phyloP scores from a whole-genome alignment of 2,329 filamentous ascomycete genomes.

The Xylariaceae sp. region DNA sequence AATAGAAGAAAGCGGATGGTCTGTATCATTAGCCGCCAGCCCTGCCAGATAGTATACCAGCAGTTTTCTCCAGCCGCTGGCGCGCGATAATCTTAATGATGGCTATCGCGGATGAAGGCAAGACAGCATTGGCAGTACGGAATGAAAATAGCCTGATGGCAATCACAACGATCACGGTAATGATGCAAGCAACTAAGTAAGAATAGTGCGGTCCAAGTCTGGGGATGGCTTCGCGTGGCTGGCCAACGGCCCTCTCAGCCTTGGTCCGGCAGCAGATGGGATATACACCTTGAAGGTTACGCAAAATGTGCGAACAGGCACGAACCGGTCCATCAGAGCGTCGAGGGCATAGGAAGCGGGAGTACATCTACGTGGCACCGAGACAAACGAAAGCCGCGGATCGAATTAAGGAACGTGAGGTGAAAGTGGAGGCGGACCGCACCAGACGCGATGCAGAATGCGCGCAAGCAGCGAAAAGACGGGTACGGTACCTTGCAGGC shows the following conservation, averaged over 20 bases:
- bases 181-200: too few species aligned
- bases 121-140: background rate
- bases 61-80: slow-evolving; percentile 17
- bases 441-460: background rate
- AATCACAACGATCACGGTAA: too few species aligned
- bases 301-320: too few species aligned
- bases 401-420: background rate
- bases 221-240: too few species aligned
- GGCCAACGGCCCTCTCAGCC: too few species aligned
- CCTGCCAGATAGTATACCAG: slow-evolving; percentile 22
- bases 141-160: too few species aligned
- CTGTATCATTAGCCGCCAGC: slow-evolving; percentile 37
- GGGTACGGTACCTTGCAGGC: slow-evolving; percentile 21
- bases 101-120: slow-evolving; percentile 12
- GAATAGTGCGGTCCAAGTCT: too few species aligned
- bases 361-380: background rate
- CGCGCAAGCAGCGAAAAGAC: background rate
- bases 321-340: background rate
- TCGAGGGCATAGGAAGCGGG: background rate
- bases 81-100: slow-evolving; percentile 17
- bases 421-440: background rate
- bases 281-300: too few species aligned
- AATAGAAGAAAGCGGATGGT: slow-evolving; percentile 29
- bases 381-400: background rate
- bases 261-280: too few species aligned